phyloP scores from a whole-genome alignment of 768 basidiomycete genomes.

The Phlegmacium glaucopus region DNA sequence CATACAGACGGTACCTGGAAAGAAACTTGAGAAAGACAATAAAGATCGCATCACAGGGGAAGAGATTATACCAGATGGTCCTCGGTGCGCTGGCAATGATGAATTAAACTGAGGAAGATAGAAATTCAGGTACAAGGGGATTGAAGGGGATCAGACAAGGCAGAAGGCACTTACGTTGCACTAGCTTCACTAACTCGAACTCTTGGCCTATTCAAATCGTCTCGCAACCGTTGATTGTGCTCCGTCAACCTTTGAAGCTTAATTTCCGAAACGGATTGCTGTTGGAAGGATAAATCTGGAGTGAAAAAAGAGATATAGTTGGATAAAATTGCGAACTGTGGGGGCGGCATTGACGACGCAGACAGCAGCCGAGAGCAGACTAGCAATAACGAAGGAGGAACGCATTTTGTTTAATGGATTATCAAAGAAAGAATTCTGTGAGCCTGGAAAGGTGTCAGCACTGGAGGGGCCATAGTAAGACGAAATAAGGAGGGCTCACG shows the following conservation, averaged over 20 bases:
- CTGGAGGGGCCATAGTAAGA: background rate
- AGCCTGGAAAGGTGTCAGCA: background rate
- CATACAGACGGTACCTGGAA: constrained; percentile 87
- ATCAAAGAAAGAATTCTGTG: background rate
- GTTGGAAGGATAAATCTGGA: constrained; percentile 11
- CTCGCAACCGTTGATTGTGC: constrained; percentile 87
- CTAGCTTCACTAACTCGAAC: constrained; percentile 91
- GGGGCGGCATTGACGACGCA: constrained; percentile 41
- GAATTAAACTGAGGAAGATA: constrained; percentile 64
- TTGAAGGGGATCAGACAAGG: constrained; percentile 1
- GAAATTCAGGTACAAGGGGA: constrained; percentile 6
- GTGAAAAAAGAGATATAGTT: constrained; percentile 4
- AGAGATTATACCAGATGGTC: constrained; percentile 76
- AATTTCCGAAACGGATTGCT: constrained; percentile 97
- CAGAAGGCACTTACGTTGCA: constrained; percentile 61
- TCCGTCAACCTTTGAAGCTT: constrained; percentile 92
- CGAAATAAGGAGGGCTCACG: constrained; percentile 8
- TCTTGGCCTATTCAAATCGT: constrained; percentile 87
- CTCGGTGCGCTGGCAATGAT: constrained; percentile 90
- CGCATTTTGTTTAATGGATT: constrained; percentile 39
- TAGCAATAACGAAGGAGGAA: constrained; percentile 41
- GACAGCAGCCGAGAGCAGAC: constrained; percentile 35
- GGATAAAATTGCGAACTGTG: constrained; percentile 42
- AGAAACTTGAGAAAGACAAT: constrained; percentile 1
- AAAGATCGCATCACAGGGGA: constrained; percentile 11